phyloP scores from a whole-genome alignment of 495 filamentous ascomycete genomes.

The Penicillium riverlandense region DNA sequence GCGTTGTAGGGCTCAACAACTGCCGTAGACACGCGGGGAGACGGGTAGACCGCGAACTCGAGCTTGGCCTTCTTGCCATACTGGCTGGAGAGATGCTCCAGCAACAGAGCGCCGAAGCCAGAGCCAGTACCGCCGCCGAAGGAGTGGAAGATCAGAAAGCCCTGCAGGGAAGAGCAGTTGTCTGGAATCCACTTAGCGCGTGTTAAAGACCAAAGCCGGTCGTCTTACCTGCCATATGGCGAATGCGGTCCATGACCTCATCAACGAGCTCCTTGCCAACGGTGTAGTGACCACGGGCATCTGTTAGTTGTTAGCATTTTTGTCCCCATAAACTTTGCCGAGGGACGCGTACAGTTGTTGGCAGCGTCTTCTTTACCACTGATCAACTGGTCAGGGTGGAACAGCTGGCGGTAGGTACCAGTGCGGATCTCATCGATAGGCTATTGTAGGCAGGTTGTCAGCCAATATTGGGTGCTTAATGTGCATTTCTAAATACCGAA shows the following conservation, averaged over 20 bases:
- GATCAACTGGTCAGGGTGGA: conserved; percentile 83
- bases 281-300: conserved; percentile 90
- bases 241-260: conserved; percentile 74
- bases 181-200: conserved; percentile 42
- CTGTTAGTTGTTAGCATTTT: conserved; percentile 31
- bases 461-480: conserved; percentile 5
- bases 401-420: conserved; percentile 74
- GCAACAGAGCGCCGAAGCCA: conserved; percentile 79
- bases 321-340: not conserved
- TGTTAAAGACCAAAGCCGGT: not conserved
- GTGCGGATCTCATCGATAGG: conserved; percentile 90
- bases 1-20: conserved; percentile 94
- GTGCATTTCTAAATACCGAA: conserved; percentile 43
- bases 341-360: conserved; percentile 61
- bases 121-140: conserved; percentile 91
- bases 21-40: conserved; percentile 76
- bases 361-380: conserved; percentile 91
- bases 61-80: conserved; percentile 95
- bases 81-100: conserved; percentile 81
- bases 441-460: conserved; percentile 13
- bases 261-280: conserved; percentile 89
- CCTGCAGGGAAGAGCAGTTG: conserved; percentile 85
- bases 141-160: conserved; percentile 90
- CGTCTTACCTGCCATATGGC: conserved; percentile 66
- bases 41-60: conserved; percentile 85